phyloP scores from a whole-genome alignment of 164 flowering plant species.

The Magnolia officinalis region DNA sequence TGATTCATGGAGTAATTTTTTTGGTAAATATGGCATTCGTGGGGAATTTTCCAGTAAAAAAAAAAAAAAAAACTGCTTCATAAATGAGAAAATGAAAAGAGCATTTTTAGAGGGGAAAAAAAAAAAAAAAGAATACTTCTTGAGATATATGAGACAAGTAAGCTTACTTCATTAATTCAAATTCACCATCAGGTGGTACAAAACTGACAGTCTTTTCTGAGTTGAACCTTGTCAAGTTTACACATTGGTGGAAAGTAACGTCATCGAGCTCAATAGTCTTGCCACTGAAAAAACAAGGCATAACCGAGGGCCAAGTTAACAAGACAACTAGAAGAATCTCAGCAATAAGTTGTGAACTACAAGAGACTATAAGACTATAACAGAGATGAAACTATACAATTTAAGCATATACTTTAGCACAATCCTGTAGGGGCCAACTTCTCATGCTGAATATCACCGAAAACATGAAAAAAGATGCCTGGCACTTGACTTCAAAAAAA shows the following conservation, averaged over 20 bases:
- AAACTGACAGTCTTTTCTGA: slow-evolving; percentile 98
- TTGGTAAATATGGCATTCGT: no score
- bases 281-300: slow-evolving; percentile 58
- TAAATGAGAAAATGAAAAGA: no score
- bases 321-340: neutral
- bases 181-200: slow-evolving; percentile 99
- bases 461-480: neutral
- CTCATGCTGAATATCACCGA: neutral
- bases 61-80: no score
- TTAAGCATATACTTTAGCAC: neutral
- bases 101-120: neutral
- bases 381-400: neutral
- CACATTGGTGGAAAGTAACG: slow-evolving; percentile 98
- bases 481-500: neutral
- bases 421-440: neutral
- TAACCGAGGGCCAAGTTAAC: neutral
- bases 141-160: neutral
- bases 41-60: no score
- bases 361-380: neutral
- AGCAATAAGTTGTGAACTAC: neutral
- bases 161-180: slow-evolving; percentile 98
- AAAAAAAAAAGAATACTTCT: neutral
- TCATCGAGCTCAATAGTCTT: slow-evolving; percentile 99
- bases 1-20: no score
- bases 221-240: slow-evolving; percentile 95